Evolutionary conservation across 192 early-diverging fungal genomes (phyloP).

Genomic region (Entomortierella parvispora): DNA sequence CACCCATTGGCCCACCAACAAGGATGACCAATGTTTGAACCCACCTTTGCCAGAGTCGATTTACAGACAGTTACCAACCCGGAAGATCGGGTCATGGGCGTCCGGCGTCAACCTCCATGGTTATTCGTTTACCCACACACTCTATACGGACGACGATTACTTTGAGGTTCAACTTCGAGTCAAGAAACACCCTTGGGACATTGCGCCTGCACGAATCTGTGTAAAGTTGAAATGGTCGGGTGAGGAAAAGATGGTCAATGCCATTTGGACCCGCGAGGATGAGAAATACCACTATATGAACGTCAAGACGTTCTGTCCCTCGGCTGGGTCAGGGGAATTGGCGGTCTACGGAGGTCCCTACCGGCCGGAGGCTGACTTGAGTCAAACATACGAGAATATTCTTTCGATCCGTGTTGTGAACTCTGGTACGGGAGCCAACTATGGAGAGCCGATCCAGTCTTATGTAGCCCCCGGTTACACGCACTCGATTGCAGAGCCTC

Average conservation of each 20-base stretch:
- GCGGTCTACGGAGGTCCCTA: background rate
- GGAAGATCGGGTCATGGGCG: conserved; percentile 4
- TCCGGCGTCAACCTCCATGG: conserved; percentile 6
- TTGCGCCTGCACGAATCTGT: background rate
- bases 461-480: too few relatives aligned
- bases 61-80: conserved; percentile 10
- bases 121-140: background rate
- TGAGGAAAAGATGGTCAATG: background rate
- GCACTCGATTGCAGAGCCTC: too few relatives aligned
- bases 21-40: conserved; percentile 55
- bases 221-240: conserved; percentile 9
- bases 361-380: too few relatives aligned
- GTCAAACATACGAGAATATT: too few relatives aligned
- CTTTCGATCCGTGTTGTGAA: too few relatives aligned
- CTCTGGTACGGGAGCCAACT: too few relatives aligned
- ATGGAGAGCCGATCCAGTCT: too few relatives aligned
- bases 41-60: conserved; percentile 44
- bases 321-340: conserved; percentile 14
- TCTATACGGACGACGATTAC: conserved; percentile 26
- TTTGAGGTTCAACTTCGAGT: conserved; percentile 25
- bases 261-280: conserved; percentile 35
- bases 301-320: conserved; percentile 20
- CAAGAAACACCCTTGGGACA: conserved; percentile 10
- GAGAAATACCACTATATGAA: conserved; percentile 15
- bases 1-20: conserved; percentile 57